Evolutionary conservation across 768 basidiomycete species (phyloP).

Genomic region (Phanerochaete sordida): DNA sequence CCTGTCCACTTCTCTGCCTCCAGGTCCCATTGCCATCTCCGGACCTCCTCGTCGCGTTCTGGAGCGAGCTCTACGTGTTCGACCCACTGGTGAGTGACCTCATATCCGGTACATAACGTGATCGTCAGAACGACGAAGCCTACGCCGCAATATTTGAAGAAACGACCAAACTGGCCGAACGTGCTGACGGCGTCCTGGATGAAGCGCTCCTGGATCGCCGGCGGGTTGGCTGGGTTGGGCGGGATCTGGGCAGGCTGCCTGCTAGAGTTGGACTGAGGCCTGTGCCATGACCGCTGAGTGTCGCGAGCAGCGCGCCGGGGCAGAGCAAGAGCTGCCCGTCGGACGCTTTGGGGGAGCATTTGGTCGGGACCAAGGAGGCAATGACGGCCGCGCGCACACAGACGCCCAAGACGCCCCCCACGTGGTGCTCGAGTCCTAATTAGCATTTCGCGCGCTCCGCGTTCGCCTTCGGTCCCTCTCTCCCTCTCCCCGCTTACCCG

Average conservation of each 20-base stretch:
- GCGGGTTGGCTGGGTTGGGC: background rate
- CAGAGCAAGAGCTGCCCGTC: slow-evolving; percentile 10
- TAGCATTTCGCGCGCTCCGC: background rate
- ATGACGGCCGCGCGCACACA: background rate
- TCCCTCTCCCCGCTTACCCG: background rate
- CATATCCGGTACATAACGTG: slow-evolving; percentile 46
- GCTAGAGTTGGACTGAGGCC: slow-evolving; percentile 10
- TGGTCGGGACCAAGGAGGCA: background rate
- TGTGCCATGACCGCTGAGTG: background rate
- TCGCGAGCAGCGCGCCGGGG: slow-evolving; percentile 1
- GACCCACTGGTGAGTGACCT: slow-evolving; percentile 59
- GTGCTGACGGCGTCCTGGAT: slow-evolving; percentile 34
- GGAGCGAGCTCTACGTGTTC: slow-evolving; percentile 50
- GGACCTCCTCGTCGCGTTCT: slow-evolving; percentile 49
- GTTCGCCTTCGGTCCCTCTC: background rate
- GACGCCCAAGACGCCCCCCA: slow-evolving; percentile 3
- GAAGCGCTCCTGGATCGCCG: slow-evolving; percentile 27
- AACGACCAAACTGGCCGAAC: slow-evolving; percentile 41
- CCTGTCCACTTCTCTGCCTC: slow-evolving; percentile 62
- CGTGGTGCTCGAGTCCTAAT: background rate
- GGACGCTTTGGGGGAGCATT: slow-evolving; percentile 21
- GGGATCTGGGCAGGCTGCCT: slow-evolving; percentile 10
- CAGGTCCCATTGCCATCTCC: slow-evolving; percentile 65
- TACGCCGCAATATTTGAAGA: slow-evolving; percentile 47
- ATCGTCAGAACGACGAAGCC: slow-evolving; percentile 40